Evolutionary conservation across 139 green algal genomes (phyloP).

Genomic region (Tetraselmis striata): DNA sequence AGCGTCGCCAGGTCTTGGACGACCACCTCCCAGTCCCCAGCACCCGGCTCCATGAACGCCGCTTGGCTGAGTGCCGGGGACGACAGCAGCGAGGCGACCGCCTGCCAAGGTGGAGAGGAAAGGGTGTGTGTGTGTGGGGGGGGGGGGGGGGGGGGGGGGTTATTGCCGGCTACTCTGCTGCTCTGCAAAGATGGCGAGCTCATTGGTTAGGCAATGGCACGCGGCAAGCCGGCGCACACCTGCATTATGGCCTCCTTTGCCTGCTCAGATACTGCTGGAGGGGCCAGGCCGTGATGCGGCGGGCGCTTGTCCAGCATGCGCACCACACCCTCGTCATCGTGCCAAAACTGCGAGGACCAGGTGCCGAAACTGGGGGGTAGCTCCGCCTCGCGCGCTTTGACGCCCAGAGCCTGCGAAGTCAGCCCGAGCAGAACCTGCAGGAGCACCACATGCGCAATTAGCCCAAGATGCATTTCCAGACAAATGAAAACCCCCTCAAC

Average conservation of each 20-base stretch:
- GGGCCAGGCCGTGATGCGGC: neutral
- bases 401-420: neutral
- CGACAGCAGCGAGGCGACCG: neutral
- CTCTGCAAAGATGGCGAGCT: too few species aligned
- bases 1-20: neutral
- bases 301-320: neutral
- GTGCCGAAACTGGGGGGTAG: too few species aligned
- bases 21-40: neutral
- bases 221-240: too few species aligned
- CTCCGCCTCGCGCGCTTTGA: neutral
- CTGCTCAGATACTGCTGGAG: neutral
- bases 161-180: neutral
- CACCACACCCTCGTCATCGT: neutral
- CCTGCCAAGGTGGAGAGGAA: neutral
- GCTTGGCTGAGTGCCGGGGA: neutral
- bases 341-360: neutral
- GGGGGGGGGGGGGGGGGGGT: too few species aligned
- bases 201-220: too few species aligned
- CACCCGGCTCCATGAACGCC: neutral
- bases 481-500: too few species aligned
- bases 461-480: too few species aligned
- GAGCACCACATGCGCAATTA: too few species aligned
- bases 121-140: neutral
- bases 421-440: neutral
- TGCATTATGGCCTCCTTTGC: neutral